Evolutionary conservation across 495 filamentous ascomycete genomes (phyloP), one percentile per base, ranked within the genome.

Genomic region (Parathielavia hyrcaniae): DNA sequence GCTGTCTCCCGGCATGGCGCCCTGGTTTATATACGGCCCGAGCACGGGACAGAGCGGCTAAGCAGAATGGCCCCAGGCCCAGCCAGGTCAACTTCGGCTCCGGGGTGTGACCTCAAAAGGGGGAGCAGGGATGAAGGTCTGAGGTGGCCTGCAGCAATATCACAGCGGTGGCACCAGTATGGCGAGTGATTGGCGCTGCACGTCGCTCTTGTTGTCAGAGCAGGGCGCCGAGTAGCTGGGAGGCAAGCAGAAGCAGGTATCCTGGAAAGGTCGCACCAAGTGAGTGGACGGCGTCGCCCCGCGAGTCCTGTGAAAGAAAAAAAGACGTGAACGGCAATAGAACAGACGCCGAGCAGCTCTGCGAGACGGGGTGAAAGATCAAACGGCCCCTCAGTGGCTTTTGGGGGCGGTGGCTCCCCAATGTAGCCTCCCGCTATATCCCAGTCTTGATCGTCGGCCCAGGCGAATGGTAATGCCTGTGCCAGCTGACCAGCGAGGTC

Each of bases 1-100:
- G 53, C 67, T 62, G 67, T 75, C 70, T 61, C 76, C 73, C 63
- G 73, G 72, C 74, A 78, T 78, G 58, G 59, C 73, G 72, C 67
- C 71, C 67, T 66, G 69, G 62, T 66, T 70, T 77, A 77, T 79
- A 78, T 75, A 74, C 61, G 66, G 48, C 50, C 62, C 53, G 51
- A 55, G 48, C 19, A 45, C 41, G 23, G 56, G 58, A n/a, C 60
- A 58, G 59, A 34, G 49, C 62, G 61, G 62, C 48, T 69, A 68
- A 69, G 79, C 70, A 71, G 69, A 64, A 59, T 64, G 56, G 26
- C 26, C 60, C 38, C 49, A 51, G 23, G 56, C 53, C 69, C 69
- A 54, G 43, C 56, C 46, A 64, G 45, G 38, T 41, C 53, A 52
- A 49, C 56, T 34, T 53, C 55, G 36, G 46, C 48, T 58, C 59